phyloP scores from a whole-genome alignment of 2,329 filamentous ascomycete genomes.

The Penicillium capsulatum region DNA sequence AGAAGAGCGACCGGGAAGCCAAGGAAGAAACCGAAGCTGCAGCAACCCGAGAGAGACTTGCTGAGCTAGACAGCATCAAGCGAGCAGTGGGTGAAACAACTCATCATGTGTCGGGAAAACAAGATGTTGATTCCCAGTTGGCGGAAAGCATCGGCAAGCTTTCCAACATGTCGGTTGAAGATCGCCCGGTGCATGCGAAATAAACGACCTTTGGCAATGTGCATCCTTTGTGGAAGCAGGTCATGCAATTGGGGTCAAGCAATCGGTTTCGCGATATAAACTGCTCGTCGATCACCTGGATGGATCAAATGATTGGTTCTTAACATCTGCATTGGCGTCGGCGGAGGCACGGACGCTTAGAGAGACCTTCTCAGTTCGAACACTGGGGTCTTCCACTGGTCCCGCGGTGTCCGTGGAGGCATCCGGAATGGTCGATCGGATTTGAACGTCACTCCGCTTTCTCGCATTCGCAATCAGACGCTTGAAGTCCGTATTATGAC shows the following conservation, averaged over 20 bases:
- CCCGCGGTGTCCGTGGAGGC: constrained; percentile 1
- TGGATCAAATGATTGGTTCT: no score
- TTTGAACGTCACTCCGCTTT: constrained; percentile 43
- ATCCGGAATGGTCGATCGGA: constrained; percentile 28
- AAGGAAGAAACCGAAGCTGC: constrained; percentile 48
- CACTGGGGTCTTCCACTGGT: no score
- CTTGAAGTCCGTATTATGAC: constrained; percentile 71
- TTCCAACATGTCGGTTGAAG: constrained; percentile 42
- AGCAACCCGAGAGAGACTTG: constrained; percentile 48
- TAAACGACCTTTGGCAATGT: constrained; percentile 6
- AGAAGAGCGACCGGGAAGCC: constrained; percentile 53
- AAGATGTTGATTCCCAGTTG: constrained; percentile 31
- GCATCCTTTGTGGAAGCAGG: no score
- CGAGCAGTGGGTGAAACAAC: constrained; percentile 42
- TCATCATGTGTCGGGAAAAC: constrained; percentile 24
- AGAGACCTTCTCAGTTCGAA: no score
- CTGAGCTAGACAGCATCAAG: constrained; percentile 44
- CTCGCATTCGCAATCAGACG: constrained; percentile 74
- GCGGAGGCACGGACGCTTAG: no score
- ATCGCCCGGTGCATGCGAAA: constrained; percentile 26
- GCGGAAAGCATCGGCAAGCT: constrained; percentile 39
- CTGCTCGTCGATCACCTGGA: no score
- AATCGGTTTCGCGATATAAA: no score
- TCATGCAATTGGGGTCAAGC: no score
- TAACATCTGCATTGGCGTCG: no score